A percentile compares a stretch with the other conserved stretches of the same genome.
Conservation (phyloP, 1,284 basidiomycete genomes). For the Hortiboletus rubellus region DNA sequence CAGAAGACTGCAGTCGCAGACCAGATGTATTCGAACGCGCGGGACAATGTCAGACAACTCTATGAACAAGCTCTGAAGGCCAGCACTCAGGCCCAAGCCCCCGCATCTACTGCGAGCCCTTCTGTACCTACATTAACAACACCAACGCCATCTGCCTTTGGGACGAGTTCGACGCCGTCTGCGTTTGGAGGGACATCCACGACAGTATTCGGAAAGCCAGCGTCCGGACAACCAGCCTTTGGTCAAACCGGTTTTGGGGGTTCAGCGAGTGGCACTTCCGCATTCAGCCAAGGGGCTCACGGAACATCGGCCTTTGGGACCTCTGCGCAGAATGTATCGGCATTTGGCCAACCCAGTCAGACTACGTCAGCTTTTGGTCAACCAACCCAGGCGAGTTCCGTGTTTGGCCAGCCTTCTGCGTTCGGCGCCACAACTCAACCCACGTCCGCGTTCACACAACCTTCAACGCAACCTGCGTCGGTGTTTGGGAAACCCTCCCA, state of each 20-base stretch:
- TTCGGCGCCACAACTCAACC: slow-evolving; percentile 38
- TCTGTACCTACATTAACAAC: slow-evolving; percentile 30
- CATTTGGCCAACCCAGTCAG: slow-evolving; percentile 37
- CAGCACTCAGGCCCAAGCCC: slow-evolving; percentile 15
- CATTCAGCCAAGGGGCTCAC: slow-evolving; percentile 39
- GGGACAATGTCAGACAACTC: slow-evolving; percentile 47
- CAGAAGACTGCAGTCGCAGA: slow-evolving; percentile 45
- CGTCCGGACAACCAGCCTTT: slow-evolving; percentile 38
- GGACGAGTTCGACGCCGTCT: slow-evolving; percentile 18
- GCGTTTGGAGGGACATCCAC: slow-evolving; percentile 37
- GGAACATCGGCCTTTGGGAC: slow-evolving; percentile 42
- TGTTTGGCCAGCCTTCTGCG: slow-evolving; percentile 45
- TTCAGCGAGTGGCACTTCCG: slow-evolving; percentile 23
- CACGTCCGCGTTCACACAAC: slow-evolving; percentile 40
- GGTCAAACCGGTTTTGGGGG: slow-evolving; percentile 39
- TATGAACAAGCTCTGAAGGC: slow-evolving; percentile 52
- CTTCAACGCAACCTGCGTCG: slow-evolving; percentile 29
- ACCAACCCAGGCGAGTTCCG: slow-evolving; percentile 34
- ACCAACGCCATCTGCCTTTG: slow-evolving; percentile 20
- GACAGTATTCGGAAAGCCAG: slow-evolving; percentile 39
- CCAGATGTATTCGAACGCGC: slow-evolving; percentile 45
- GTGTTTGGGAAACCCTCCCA: slow-evolving; percentile 36
- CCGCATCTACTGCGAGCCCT: neutral
- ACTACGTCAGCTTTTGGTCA: slow-evolving; percentile 27
- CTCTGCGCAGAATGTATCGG: slow-evolving; percentile 36